Evolutionary conservation across 2,329 filamentous ascomycete genomes (phyloP).

Genomic region (Cucurbitaria berberidis): DNA sequence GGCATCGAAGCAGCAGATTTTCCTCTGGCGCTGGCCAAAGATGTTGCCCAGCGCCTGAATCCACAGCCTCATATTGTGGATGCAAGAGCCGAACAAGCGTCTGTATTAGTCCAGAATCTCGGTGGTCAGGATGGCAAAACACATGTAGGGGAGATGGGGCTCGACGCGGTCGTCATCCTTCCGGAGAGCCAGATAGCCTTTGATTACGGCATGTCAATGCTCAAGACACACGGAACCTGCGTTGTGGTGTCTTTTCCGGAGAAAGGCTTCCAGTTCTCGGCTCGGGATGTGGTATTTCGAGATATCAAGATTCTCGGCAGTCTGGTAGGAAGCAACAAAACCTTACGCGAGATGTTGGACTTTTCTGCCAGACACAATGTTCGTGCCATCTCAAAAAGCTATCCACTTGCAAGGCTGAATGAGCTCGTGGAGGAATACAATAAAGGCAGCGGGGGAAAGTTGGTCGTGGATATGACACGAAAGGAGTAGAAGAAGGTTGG

Average conservation of each 20-base stretch:
- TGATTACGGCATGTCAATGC: slow-evolving; percentile 54
- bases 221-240: slow-evolving; percentile 55
- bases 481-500: slow-evolving; percentile 2
- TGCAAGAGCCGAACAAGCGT: slow-evolving; percentile 42
- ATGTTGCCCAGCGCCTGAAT: slow-evolving; percentile 24
- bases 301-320: slow-evolving; percentile 53
- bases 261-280: slow-evolving; percentile 52
- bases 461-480: slow-evolving; percentile 52
- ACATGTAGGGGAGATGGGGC: slow-evolving; percentile 50
- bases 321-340: slow-evolving; percentile 52
- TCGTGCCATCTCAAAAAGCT: slow-evolving; percentile 45
- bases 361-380: slow-evolving; percentile 48
- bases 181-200: slow-evolving; percentile 57
- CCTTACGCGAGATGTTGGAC: slow-evolving; percentile 49
- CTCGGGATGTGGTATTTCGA: slow-evolving; percentile 53
- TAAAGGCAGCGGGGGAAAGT: slow-evolving; percentile 53
- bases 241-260: slow-evolving; percentile 57
- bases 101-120: slow-evolving; percentile 40
- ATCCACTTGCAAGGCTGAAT: slow-evolving; percentile 47
- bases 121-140: slow-evolving; percentile 47
- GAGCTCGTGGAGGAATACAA: slow-evolving; percentile 54
- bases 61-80: slow-evolving; percentile 49
- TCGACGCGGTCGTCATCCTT: slow-evolving; percentile 56
- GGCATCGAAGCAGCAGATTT: slow-evolving; percentile 51
- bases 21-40: slow-evolving; percentile 44